Base-by-base conservation (phyloP, 2,329 filamentous ascomycete species). In the Aciculosporium take region DNA sequence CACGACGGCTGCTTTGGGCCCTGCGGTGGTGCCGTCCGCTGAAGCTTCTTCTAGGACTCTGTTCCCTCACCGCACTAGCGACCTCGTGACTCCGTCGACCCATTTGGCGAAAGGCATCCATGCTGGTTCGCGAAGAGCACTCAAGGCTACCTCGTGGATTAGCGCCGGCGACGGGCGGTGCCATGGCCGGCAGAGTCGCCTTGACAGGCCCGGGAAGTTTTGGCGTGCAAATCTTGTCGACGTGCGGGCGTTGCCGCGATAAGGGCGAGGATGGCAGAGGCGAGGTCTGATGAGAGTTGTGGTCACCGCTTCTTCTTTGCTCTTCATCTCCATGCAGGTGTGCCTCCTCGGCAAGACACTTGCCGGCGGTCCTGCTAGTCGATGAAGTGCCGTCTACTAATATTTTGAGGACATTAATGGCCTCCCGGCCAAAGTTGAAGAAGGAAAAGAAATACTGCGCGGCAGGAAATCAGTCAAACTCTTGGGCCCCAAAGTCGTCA, bases 371-470 rank as follows among this genome's bases (percentile, higher is more conserved):
- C 25, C 50, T 50, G 21, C 37, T 68, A 59, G 38, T 67, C 60
- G 41, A 53, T 3, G 74, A 65, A 20, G 76, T 72, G 48, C 80
- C 76, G 37, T 83, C 79, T 8, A 87, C 72, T 40, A 93, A 66
- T 32, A 76, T 74, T 47, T 76, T 83, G 39, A 98, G 67, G 2
- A 91, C 73, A 38, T 80, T 76, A 47, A 94, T 76, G 12, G 86
- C 89, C 52, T 94, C 84, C 52, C 83, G 79, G 6, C 87, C 87
- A 47, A 80, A 80, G 50, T 76, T 82, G 58, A 95, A 94, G 62
- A 96, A 96, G 0, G 88, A 91, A 59, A 98, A 96, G 58, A 93
- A 96, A 58, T 96, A 95, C 78, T 88, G 9, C 34, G 7, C n/a
- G 3, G 6, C 3, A 36, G 49, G 28, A 51, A 47, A 28, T 5